Evolutionary conservation across 768 basidiomycete species (phyloP).

Genomic region (Mycena pura): DNA sequence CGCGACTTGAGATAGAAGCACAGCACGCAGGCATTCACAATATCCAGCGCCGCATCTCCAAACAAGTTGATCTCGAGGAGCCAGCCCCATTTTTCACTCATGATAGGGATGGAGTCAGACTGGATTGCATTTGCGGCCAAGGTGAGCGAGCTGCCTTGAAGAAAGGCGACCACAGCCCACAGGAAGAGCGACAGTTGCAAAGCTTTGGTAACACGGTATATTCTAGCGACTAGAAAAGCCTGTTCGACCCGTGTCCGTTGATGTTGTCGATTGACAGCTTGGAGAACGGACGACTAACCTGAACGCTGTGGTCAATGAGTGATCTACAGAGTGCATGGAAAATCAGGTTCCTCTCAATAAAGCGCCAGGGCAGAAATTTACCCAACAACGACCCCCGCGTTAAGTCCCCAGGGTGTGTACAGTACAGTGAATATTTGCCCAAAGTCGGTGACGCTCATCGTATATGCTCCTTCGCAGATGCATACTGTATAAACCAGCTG

Average conservation of each 20-base stretch:
- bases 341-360: not conserved
- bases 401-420: constrained; percentile 7
- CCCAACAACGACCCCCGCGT: not conserved
- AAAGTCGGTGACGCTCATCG: constrained; percentile 15
- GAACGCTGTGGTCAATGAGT: constrained; percentile 15
- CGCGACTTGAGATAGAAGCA: constrained; percentile 1
- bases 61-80: constrained; percentile 6
- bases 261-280: not conserved
- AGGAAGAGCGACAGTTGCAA: constrained; percentile 5
- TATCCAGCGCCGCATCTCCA: constrained; percentile 8
- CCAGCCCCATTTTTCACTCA: not conserved
- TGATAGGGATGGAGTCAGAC: not conserved
- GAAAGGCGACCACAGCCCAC: not conserved
- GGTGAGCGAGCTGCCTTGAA: not conserved
- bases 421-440: not conserved
- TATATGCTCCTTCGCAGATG: constrained; percentile 10
- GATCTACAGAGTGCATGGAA: not conserved
- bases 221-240: constrained; percentile 8
- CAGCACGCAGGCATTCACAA: constrained; percentile 1
- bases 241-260: not conserved
- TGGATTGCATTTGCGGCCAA: not conserved
- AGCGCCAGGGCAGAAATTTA: constrained; percentile 1
- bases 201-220: constrained; percentile 6
- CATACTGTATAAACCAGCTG: not conserved
- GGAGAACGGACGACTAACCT: constrained; percentile 1